Base-by-base conservation (phyloP, 495 filamentous ascomycete genomes). In the Penicillium argentinense region DNA sequence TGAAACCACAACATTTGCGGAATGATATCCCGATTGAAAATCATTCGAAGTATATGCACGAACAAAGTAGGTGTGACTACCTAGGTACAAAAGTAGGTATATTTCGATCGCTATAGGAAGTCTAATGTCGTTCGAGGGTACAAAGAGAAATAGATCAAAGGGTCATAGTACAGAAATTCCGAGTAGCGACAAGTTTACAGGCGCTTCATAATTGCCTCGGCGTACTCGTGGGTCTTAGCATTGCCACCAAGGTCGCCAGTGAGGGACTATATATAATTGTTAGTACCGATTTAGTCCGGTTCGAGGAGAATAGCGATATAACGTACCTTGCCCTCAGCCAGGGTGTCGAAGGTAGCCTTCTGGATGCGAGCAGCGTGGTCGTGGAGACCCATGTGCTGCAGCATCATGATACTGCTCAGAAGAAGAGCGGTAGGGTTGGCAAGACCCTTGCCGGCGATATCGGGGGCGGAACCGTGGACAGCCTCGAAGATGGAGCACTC, bases 401-500 rank as follows among this genome's bases (percentile, higher is more conserved):
- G 73, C 93, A 98, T 97, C 93, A 97, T 97, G 71, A 96, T 90
- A 63, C 84, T 88, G 70, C 82, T 87, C 54, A 96, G 81, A 41
- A 97, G 80, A 51, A 96, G 78, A 46, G 91, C 92, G 55, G 92
- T 96, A 39, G 92, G 92, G 79, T 97, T 97, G 62, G 92, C 92
- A 42, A 96, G 85, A 33, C 81, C 83, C 82, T 95, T 91, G 66
- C 93, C 93, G 42, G 92, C 95, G 63, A 98, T 98, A 68, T 98
- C 93, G 37, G 93, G 93, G 25, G 93, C 93, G 33, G 91, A 96
- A 59, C 93, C 93, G 75, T 98, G 93, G 60, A 98, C 95, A 50
- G 93, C 95, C 78, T 98, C 93, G 80, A 98, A 98, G 75, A 98
- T 98, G 59, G 89, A 93, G 81, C 90, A 96, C 76, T 96, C 88